Percentiles rank a stretch among this genome's conserved stretches.
Evolutionary conservation across 2,329 filamentous ascomycete species (phyloP).

Genomic region (Whalleya microplaca): DNA sequence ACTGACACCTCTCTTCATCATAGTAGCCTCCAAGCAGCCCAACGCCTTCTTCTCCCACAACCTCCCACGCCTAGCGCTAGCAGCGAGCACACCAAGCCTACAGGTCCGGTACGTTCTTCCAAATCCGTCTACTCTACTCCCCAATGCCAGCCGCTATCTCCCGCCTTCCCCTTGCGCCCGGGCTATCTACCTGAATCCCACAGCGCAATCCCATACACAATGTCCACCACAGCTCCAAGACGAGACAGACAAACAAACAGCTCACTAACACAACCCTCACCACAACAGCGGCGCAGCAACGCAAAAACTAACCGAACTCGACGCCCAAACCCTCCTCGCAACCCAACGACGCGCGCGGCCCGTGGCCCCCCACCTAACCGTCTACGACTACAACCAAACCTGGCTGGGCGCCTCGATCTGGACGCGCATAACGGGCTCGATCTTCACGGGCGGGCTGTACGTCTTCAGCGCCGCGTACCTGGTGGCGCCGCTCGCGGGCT

Average conservation of each 20-base stretch:
- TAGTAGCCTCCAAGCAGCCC: slow-evolving; percentile 47
- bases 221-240: neutral
- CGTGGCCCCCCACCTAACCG: slow-evolving; percentile 80
- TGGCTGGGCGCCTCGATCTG: slow-evolving; percentile 74
- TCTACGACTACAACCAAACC: slow-evolving; percentile 87
- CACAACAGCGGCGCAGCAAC: slow-evolving; percentile 56
- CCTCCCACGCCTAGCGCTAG: slow-evolving; percentile 50
- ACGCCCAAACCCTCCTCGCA: slow-evolving; percentile 70
- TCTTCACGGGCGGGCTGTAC: slow-evolving; percentile 76
- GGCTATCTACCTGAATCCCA: too few species aligned
- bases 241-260: neutral
- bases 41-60: slow-evolving; percentile 52
- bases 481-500: slow-evolving; percentile 71
- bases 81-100: slow-evolving; percentile 45
- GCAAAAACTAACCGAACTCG: slow-evolving; percentile 56
- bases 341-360: slow-evolving; percentile 81
- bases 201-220: neutral
- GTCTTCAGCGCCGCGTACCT: slow-evolving; percentile 81
- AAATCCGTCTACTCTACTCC: too few species aligned
- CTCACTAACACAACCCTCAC: slow-evolving; percentile 1
- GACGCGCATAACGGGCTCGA: slow-evolving; percentile 82
- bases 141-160: too few species aligned
- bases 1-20: neutral
- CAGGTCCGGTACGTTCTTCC: slow-evolving; percentile 49
- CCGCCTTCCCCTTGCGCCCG: too few species aligned